phyloP scores from a whole-genome alignment of 805 yeast species.

The Starmera quercuum region DNA sequence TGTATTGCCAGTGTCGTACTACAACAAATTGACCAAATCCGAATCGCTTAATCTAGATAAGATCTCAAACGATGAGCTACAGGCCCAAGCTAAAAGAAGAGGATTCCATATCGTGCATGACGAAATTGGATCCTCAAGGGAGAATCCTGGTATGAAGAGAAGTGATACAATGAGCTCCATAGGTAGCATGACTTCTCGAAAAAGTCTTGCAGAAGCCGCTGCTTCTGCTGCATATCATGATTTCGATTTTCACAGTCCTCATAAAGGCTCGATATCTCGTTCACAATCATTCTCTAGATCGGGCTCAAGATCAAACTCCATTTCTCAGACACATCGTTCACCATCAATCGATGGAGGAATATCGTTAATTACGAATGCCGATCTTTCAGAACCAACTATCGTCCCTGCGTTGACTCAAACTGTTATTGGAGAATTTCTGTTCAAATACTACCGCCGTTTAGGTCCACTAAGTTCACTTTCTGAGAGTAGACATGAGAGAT shows the following conservation, averaged over 20 bases:
- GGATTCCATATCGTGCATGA: slow-evolving; percentile 29
- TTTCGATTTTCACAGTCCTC: slow-evolving; percentile 14
- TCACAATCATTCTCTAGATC: slow-evolving; percentile 10
- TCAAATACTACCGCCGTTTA: slow-evolving; percentile 73
- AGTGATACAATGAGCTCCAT: slow-evolving; percentile 16
- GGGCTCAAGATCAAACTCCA: slow-evolving; percentile 10
- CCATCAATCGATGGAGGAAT: slow-evolving; percentile 26
- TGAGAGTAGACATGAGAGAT: slow-evolving; percentile 81
- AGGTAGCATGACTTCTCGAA: slow-evolving; percentile 16
- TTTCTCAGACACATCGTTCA: slow-evolving; percentile 12
- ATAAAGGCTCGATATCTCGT: no score
- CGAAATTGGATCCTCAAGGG: slow-evolving; percentile 15
- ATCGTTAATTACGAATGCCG: slow-evolving; percentile 46
- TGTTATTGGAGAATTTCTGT: slow-evolving; percentile 84
- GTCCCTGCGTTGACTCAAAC: slow-evolving; percentile 86
- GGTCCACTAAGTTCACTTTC: slow-evolving; percentile 68
- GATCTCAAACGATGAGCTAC: slow-evolving; percentile 36
- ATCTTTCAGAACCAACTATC: slow-evolving; percentile 62
- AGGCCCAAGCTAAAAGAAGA: slow-evolving; percentile 38
- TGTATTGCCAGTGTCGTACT: slow-evolving; percentile 58
- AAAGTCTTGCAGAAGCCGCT: slow-evolving; percentile 21
- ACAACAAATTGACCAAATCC: slow-evolving; percentile 44
- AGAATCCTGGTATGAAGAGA: slow-evolving; percentile 9
- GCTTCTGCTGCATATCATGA: slow-evolving; percentile 21
- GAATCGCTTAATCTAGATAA: slow-evolving; percentile 37